phyloP scores from a whole-genome alignment of 192 early-diverging fungal genomes.

The Umbelopsis isabellina region DNA sequence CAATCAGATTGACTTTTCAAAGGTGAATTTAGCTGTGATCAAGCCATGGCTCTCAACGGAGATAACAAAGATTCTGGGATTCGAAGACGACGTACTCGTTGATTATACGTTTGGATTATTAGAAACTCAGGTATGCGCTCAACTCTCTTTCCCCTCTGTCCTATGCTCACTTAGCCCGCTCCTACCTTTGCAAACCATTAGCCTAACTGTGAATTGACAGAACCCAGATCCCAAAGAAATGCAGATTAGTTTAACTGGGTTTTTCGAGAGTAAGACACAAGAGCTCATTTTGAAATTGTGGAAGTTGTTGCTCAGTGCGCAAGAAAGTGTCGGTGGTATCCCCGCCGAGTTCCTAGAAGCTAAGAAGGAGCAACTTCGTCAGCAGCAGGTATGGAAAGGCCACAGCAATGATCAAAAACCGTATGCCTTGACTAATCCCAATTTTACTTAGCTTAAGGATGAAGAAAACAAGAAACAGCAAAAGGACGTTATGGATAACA shows the following conservation, averaged over 20 bases:
- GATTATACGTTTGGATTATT: slow-evolving; percentile 86
- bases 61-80: slow-evolving; percentile 75
- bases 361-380: slow-evolving; percentile 82
- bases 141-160: too few relatives aligned
- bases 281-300: slow-evolving; percentile 88
- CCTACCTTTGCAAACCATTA: not conserved
- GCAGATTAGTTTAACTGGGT: slow-evolving; percentile 95
- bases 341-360: slow-evolving; percentile 82
- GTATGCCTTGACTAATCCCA: not conserved
- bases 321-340: slow-evolving; percentile 79
- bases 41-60: slow-evolving; percentile 85
- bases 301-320: slow-evolving; percentile 89
- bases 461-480: slow-evolving; percentile 46
- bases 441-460: slow-evolving; percentile 35
- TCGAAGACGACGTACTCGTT: slow-evolving; percentile 94
- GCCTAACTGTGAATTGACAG: slow-evolving; percentile 34
- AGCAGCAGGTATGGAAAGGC: slow-evolving; percentile 44
- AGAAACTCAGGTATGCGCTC: slow-evolving; percentile 63
- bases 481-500: slow-evolving; percentile 45
- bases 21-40: slow-evolving; percentile 87
- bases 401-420: not conserved
- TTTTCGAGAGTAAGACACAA: slow-evolving; percentile 82
- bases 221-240: slow-evolving; percentile 85
- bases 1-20: slow-evolving; percentile 78
- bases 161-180: not conserved